Evolutionary conservation across 139 green algal genomes (phyloP).

Genomic region (Micractinium sp.): DNA sequence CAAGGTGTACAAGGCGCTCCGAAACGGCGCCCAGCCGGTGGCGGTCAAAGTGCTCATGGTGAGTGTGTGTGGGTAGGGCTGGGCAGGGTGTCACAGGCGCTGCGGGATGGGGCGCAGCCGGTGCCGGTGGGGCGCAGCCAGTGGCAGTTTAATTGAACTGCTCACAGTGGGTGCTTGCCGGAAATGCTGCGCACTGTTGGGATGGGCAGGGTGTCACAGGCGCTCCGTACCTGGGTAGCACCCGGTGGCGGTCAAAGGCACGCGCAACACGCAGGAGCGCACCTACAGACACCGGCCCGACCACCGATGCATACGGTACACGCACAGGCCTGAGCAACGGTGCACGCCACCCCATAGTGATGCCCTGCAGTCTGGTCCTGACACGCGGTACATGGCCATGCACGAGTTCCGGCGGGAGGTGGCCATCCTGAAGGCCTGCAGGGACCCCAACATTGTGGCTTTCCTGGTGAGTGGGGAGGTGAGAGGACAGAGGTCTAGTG

Average conservation of each 20-base stretch:
- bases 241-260: too few relatives aligned
- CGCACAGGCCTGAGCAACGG: too few relatives aligned
- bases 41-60: constrained; percentile 45
- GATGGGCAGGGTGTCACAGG: too few relatives aligned
- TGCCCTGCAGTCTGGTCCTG: background rate
- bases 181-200: background rate
- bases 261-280: too few relatives aligned
- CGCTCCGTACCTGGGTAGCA: too few relatives aligned
- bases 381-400: constrained; percentile 3
- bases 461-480: constrained; percentile 40
- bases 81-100: constrained; percentile 49
- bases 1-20: constrained; percentile 51
- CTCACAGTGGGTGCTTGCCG: background rate
- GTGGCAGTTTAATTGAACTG: too few relatives aligned
- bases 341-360: too few relatives aligned
- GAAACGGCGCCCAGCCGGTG: constrained; percentile 47
- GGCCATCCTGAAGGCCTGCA: constrained; percentile 42
- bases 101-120: too few relatives aligned
- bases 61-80: constrained; percentile 25
- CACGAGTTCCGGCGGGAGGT: constrained; percentile 40
- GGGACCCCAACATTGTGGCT: constrained; percentile 55
- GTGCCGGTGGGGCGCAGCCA: too few relatives aligned
- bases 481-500: too few relatives aligned
- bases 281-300: too few relatives aligned
- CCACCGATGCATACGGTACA: too few relatives aligned